These are phyloP conservation scores for Ogataea siamensis DNA, from an alignment of 805 yeast species.

Conservation along the genomic window DNA sequence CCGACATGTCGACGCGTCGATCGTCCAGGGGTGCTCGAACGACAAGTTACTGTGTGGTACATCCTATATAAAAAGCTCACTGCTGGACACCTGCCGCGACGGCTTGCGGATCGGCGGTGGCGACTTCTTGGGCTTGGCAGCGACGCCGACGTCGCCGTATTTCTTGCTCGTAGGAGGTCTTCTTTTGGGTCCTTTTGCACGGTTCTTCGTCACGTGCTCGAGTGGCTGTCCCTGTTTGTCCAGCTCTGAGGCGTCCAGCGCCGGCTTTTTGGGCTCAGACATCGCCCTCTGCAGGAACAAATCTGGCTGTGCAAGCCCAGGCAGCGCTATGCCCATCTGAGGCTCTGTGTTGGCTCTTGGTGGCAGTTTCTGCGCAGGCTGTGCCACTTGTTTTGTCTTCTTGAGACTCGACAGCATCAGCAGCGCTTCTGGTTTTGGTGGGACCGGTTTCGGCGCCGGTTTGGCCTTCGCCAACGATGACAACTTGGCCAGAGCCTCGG, in stretches of 20 bases:
- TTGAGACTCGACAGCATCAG: constrained; percentile 15
- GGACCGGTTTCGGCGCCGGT: constrained; percentile 17
- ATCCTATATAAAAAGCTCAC: constrained; percentile 26
- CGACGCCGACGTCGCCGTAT: constrained; percentile 1
- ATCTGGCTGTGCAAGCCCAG: constrained; percentile 24
- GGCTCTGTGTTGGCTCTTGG: constrained; percentile 11
- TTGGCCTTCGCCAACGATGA: constrained; percentile 21
- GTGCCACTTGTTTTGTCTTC: constrained; percentile 4
- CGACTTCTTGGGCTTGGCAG: constrained; percentile 16
- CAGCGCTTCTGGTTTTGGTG: constrained; percentile 31
- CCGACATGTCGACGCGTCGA: constrained; percentile 13
- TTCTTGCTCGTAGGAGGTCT: constrained; percentile 39
- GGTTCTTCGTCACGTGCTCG: constrained; percentile 43
- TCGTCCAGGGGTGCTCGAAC: not conserved
- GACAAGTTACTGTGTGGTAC: not conserved
- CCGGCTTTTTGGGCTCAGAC: constrained; percentile 1
- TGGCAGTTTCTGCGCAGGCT: constrained; percentile 1
- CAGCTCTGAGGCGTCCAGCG: constrained; percentile 20
- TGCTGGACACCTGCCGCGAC: constrained; percentile 28
- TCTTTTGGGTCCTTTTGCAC: constrained; percentile 54
- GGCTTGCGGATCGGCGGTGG: constrained; percentile 32
- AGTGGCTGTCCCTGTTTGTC: constrained; percentile 32
- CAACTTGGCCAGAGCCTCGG: constrained; percentile 31
- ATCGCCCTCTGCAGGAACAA: constrained; percentile 17
- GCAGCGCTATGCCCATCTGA: constrained; percentile 19